A percentile compares a stretch with the other conserved stretches of the same genome.
phyloP scores from a whole-genome alignment of 2,329 filamentous ascomycete species.

The Fusarium sulawesiense region DNA sequence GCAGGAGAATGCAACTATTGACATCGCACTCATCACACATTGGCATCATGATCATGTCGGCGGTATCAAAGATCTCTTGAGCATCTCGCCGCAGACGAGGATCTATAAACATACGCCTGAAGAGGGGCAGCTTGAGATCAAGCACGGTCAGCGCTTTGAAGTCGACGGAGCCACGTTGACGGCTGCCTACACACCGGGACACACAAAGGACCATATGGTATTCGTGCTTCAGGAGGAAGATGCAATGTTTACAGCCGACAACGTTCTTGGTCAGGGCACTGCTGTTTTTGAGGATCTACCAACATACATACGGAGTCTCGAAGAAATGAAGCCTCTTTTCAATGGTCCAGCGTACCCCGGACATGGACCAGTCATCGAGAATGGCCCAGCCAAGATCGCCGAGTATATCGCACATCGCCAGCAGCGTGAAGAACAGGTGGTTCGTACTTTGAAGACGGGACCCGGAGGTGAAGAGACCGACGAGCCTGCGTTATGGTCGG shows the following conservation, averaged over 20 bases:
- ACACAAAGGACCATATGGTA: conserved; percentile 84
- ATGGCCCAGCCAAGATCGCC: conserved; percentile 76
- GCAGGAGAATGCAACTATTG: conserved; percentile 75
- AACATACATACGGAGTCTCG: conserved; percentile 75
- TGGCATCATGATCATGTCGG: conserved; percentile 91
- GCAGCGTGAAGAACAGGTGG: conserved; percentile 81
- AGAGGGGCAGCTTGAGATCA: conserved; percentile 57
- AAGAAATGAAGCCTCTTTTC: conserved; percentile 75
- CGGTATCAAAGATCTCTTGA: conserved; percentile 77
- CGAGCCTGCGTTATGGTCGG: conserved; percentile 43
- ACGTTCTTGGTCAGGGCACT: conserved; percentile 87
- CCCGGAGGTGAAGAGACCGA: conserved; percentile 49
- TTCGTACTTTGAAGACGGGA: conserved; percentile 65
- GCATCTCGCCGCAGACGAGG: conserved; percentile 69
- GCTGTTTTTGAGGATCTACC: conserved; percentile 84
- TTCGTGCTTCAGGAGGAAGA: conserved; percentile 82
- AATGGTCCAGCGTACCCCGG: conserved; percentile 83
- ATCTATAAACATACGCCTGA: conserved; percentile 75
- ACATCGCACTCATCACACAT: conserved; percentile 83
- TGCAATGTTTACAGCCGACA: conserved; percentile 89
- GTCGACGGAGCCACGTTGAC: conserved; percentile 73
- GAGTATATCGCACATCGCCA: conserved; percentile 88
- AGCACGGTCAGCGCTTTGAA: conserved; percentile 65
- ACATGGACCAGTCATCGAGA: conserved; percentile 82
- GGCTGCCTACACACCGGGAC: conserved; percentile 72